phyloP scores from a whole-genome alignment of 129 eudicot genomes.

The Mikania micrantha region DNA sequence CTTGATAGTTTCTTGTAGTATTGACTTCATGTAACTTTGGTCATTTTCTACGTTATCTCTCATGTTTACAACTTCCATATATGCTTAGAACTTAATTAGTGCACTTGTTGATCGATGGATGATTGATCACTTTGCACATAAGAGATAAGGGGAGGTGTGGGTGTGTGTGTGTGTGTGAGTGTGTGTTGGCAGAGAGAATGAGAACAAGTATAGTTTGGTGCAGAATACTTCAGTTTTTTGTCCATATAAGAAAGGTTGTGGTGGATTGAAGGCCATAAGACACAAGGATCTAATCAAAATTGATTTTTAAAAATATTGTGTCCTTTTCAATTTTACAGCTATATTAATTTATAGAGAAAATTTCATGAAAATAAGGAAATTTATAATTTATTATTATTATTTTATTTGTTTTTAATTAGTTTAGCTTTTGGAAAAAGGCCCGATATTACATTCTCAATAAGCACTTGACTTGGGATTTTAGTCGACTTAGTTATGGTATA shows the following conservation, averaged over 20 bases:
- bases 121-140: conserved; percentile 9
- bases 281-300: conserved; percentile 23
- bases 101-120: not conserved
- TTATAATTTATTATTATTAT: too few relatives aligned
- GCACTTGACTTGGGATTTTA: too few relatives aligned
- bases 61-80: conserved; percentile 30
- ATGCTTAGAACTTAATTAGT: too few relatives aligned
- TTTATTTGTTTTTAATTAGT: too few relatives aligned
- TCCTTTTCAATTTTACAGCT: conserved; percentile 30
- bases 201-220: conserved; percentile 30
- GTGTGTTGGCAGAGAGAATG: conserved; percentile 36
- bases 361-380: not conserved
- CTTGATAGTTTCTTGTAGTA: conserved; percentile 19
- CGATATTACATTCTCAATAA: too few relatives aligned
- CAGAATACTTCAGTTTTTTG: conserved; percentile 30
- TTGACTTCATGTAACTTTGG: conserved; percentile 21
- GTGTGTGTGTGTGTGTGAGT: conserved; percentile 21
- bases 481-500: too few relatives aligned
- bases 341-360: conserved; percentile 13
- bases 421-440: too few relatives aligned
- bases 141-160: conserved; percentile 28
- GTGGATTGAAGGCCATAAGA: conserved; percentile 37
- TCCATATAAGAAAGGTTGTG: conserved; percentile 41
- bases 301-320: conserved; percentile 1
- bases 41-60: conserved; percentile 30